Evolutionary conservation across 345 rosid species (phyloP).

Genomic region (Trapa incisa): DNA sequence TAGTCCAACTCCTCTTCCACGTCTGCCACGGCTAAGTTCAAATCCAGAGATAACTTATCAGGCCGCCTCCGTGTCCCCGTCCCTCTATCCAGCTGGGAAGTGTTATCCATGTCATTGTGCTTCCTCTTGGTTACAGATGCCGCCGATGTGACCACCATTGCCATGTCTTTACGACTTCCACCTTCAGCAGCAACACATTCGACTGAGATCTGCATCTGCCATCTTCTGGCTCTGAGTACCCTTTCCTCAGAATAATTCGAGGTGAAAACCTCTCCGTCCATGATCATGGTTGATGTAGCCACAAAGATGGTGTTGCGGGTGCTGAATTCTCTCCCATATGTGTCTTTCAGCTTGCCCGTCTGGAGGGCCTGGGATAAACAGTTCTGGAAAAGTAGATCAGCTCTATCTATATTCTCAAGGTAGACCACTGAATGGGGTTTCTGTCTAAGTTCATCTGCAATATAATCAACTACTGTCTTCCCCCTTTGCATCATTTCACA

Average conservation of each 20-base stretch:
- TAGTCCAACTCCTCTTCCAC: conserved; percentile 15
- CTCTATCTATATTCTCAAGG: conserved; percentile 56
- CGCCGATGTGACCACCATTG: not conserved
- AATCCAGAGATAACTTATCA: conserved; percentile 35
- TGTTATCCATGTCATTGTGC: not conserved
- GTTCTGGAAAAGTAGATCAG: conserved; percentile 30
- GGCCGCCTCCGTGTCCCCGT: conserved; percentile 11
- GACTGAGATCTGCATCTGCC: conserved; percentile 39
- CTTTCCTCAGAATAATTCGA: conserved; percentile 30
- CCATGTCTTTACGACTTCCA: not conserved
- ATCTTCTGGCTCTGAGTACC: conserved; percentile 35
- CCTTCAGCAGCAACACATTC: conserved; percentile 9
- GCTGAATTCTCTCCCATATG: conserved; percentile 10
- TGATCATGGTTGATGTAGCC: not conserved
- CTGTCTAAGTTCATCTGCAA: conserved; percentile 38
- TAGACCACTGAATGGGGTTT: conserved; percentile 41
- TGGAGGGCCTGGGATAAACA: conserved; percentile 42
- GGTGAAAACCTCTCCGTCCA: not conserved
- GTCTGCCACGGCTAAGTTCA: conserved; percentile 54
- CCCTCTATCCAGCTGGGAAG: not conserved
- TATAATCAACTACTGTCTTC: conserved; percentile 34
- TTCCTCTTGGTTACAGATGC: not conserved
- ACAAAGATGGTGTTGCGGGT: not conserved
- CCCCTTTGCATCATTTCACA: conserved; percentile 19
- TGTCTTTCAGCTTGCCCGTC: conserved; percentile 46